A percentile compares a stretch with the other conserved stretches of the same genome.
Conservation (phyloP, 2,329 filamentous ascomycete genomes). For the Botryotinia narcissicola region DNA sequence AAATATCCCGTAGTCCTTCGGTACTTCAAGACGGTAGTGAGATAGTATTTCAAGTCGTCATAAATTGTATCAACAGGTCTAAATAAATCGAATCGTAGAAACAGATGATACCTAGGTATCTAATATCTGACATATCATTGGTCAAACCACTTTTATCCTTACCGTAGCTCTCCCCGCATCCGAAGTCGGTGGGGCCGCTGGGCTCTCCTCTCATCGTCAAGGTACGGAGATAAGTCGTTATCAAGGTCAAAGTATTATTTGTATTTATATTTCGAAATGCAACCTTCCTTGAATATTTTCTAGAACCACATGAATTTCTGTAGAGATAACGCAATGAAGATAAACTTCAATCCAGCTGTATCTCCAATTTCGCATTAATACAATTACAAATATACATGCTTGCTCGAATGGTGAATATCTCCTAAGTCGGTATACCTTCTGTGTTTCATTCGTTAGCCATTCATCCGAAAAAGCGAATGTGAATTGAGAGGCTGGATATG, state of each 20-base stretch:
- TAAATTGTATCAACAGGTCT: not conserved
- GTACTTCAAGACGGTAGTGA: not conserved
- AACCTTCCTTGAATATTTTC: not conserved
- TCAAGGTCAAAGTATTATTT: not conserved
- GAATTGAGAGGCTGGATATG: constrained; percentile 10
- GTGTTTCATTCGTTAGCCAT: constrained; percentile 17
- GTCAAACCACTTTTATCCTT: not conserved
- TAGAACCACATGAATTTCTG: not conserved
- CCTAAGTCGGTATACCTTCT: not conserved
- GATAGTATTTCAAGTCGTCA: not conserved
- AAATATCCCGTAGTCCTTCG: not conserved
- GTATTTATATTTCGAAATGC: not conserved
- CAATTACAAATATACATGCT: not conserved
- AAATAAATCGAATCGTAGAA: no score
- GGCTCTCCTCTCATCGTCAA: not conserved
- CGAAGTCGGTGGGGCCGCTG: constrained; percentile 6
- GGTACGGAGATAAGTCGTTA: not conserved
- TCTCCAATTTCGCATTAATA: not conserved
- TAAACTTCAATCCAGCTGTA: not conserved
- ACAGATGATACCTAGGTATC: not conserved
- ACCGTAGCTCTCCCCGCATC: constrained; percentile 14
- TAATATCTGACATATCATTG: not conserved
- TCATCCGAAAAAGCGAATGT: constrained; percentile 20
- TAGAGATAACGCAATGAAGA: no score
- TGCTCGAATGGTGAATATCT: not conserved